Conservation (phyloP, 2,329 filamentous ascomycete genomes). For the Lecanicillium sp. region DNA sequence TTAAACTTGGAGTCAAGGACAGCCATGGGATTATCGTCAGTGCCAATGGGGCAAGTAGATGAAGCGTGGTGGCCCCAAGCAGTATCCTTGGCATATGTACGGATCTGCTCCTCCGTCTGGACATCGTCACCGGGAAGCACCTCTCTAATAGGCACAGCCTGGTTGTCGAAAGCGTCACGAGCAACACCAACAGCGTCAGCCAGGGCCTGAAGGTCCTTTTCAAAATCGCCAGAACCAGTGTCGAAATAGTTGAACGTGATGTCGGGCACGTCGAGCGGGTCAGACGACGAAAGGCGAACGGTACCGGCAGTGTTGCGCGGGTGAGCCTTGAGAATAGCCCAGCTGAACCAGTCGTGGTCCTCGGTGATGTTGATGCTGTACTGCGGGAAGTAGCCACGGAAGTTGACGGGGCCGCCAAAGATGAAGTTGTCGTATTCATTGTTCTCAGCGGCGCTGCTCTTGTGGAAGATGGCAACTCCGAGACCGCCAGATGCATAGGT, state of each 20-base stretch:
- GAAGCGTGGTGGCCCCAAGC: constrained; percentile 27
- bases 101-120: constrained; percentile 11
- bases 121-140: constrained; percentile 13
- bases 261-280: constrained; percentile 55
- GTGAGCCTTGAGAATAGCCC: constrained; percentile 48
- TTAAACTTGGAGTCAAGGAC: constrained; percentile 42
- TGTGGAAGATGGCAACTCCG: constrained; percentile 34
- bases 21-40: constrained; percentile 22
- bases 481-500: constrained; percentile 40
- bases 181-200: constrained; percentile 46
- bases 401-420: constrained; percentile 45
- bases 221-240: constrained; percentile 36
- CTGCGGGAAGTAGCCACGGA: constrained; percentile 48
- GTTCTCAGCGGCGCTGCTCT: constrained; percentile 26
- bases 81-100: constrained; percentile 19
- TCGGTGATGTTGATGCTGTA: constrained; percentile 38
- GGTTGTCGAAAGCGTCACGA: constrained; percentile 29
- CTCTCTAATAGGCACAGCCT: constrained; percentile 14
- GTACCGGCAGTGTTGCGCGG: constrained; percentile 53
- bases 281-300: constrained; percentile 49
- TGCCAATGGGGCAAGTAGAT: constrained; percentile 23
- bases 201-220: constrained; percentile 42
- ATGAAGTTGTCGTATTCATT: constrained; percentile 42
- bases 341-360: constrained; percentile 32
- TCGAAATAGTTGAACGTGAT: constrained; percentile 57